phyloP scores from a whole-genome alignment of 2,329 filamentous ascomycete species.

The Xylaria sp. region DNA sequence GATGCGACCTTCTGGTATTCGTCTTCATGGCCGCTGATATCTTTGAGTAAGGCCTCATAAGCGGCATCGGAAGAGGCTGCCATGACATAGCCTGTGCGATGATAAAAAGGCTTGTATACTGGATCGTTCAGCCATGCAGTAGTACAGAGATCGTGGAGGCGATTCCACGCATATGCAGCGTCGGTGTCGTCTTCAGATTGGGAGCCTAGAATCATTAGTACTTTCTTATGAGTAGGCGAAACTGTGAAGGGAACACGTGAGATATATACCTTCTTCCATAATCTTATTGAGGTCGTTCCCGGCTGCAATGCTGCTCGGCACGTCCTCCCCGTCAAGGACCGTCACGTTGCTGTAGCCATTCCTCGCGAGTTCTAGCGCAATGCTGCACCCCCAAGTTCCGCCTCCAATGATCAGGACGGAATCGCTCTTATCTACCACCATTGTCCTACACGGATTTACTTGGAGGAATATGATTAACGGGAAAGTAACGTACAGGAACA shows the following conservation, averaged over 20 bases:
- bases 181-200: slow-evolving; percentile 49
- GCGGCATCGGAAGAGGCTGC: slow-evolving; percentile 41
- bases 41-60: slow-evolving; percentile 32
- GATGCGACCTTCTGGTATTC: slow-evolving; percentile 51
- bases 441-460: neutral
- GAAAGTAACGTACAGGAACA: neutral
- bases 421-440: slow-evolving; percentile 33
- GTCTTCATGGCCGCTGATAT: slow-evolving; percentile 38
- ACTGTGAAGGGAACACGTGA: no score
- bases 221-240: no score
- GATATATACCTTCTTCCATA: slow-evolving; percentile 43
- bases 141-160: slow-evolving; percentile 46
- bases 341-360: slow-evolving; percentile 45
- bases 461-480: neutral
- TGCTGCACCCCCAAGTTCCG: slow-evolving; percentile 44
- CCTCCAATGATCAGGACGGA: slow-evolving; percentile 42
- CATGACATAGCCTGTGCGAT: slow-evolving; percentile 58
- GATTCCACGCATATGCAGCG: slow-evolving; percentile 48
- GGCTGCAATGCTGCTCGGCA: slow-evolving; percentile 44
- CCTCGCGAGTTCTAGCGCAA: slow-evolving; percentile 42
- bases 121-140: slow-evolving; percentile 57
- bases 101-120: slow-evolving; percentile 57
- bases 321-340: slow-evolving; percentile 42
- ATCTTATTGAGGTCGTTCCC: slow-evolving; percentile 45
- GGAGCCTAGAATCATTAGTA: no score